Evolutionary conservation across 2,329 filamentous ascomycete species (phyloP).

Genomic region (Beauveria rudraprayagi): DNA sequence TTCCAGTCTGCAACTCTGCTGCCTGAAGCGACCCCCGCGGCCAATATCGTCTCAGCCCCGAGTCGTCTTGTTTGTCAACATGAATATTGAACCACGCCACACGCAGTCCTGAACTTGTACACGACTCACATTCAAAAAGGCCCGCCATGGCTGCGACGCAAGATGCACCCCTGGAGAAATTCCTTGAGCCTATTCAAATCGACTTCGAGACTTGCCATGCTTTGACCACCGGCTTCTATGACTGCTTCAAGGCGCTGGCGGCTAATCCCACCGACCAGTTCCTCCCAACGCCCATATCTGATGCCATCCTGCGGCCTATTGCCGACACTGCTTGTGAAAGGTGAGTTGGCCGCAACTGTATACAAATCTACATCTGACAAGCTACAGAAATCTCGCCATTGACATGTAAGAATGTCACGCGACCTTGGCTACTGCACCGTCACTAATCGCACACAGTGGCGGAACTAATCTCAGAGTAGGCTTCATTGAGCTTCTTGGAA

Average conservation of each 20-base stretch:
- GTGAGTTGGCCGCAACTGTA: constrained; percentile 30
- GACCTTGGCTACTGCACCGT: constrained; percentile 12
- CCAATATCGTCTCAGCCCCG: background rate
- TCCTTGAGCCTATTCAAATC: constrained; percentile 43
- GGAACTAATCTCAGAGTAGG: constrained; percentile 62
- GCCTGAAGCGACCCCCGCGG: background rate
- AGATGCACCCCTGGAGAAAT: constrained; percentile 27
- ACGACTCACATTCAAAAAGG: background rate
- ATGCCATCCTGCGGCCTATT: constrained; percentile 46
- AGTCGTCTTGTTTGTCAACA: background rate
- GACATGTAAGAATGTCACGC: constrained; percentile 47
- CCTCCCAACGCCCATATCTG: constrained; percentile 52
- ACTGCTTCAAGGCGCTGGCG: constrained; percentile 42
- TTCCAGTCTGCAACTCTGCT: background rate
- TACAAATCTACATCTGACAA: background rate
- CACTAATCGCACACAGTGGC: constrained; percentile 39
- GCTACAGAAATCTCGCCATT: constrained; percentile 49
- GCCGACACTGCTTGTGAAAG: constrained; percentile 35
- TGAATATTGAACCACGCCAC: constrained; percentile 1
- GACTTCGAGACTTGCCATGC: constrained; percentile 36
- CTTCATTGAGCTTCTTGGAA: constrained; percentile 52
- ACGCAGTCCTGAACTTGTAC: constrained; percentile 2
- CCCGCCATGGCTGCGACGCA: constrained; percentile 18
- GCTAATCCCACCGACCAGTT: constrained; percentile 48
- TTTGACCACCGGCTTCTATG: constrained; percentile 40